Percentiles rank a stretch among this genome's conserved stretches.
Conservation (phyloP, 768 basidiomycete genomes). For the Psilocybe sp. region DNA sequence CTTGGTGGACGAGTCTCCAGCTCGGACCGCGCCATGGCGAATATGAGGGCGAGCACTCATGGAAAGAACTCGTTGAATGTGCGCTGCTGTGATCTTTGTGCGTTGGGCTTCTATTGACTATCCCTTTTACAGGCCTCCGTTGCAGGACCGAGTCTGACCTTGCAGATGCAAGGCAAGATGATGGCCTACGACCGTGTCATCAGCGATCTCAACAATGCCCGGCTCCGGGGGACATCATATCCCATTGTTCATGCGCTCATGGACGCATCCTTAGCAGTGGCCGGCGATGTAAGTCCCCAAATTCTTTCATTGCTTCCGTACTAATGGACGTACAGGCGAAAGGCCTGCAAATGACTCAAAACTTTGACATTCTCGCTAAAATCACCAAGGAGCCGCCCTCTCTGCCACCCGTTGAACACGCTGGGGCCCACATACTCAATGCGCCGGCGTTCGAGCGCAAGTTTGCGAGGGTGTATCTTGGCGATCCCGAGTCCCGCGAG, state of each 20-base stretch:
- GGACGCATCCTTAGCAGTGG: slow-evolving; percentile 60
- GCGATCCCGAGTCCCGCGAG: slow-evolving; percentile 61
- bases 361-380: slow-evolving; percentile 71
- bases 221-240: slow-evolving; percentile 69
- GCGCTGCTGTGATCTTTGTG: slow-evolving; percentile 12
- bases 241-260: slow-evolving; percentile 73
- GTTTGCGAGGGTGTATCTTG: slow-evolving; percentile 76
- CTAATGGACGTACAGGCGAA: slow-evolving; percentile 33
- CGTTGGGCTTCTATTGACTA: neutral
- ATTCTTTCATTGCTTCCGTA: neutral
- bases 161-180: slow-evolving; percentile 93
- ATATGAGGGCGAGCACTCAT: slow-evolving; percentile 62
- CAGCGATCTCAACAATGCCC: slow-evolving; percentile 69
- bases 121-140: slow-evolving; percentile 23
- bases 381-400: slow-evolving; percentile 76
- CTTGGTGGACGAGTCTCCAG: slow-evolving; percentile 65
- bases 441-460: slow-evolving; percentile 79
- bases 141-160: slow-evolving; percentile 50
- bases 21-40: slow-evolving; percentile 55
- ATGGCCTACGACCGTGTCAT: slow-evolving; percentile 91
- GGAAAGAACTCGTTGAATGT: slow-evolving; percentile 56
- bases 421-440: slow-evolving; percentile 79
- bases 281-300: slow-evolving; percentile 48
- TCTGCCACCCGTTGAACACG: slow-evolving; percentile 74
- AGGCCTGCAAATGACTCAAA: slow-evolving; percentile 61